These are phyloP conservation scores for Curvularia eragrostidis DNA, from an alignment of 2,329 filamentous ascomycete species.

Conservation along the genomic window DNA sequence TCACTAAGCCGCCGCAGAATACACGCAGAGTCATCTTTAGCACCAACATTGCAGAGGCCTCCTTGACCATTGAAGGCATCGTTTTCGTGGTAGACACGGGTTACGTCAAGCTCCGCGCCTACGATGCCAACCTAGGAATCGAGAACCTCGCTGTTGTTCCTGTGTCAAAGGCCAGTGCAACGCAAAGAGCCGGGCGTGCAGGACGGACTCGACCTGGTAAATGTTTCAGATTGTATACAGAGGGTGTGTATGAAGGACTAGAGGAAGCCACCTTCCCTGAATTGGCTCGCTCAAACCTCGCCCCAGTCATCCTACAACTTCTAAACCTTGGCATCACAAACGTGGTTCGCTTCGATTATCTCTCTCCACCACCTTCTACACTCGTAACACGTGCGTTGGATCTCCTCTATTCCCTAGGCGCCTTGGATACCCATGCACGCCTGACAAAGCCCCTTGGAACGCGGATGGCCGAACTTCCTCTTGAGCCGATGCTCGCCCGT, in stretches of 20 bases:
- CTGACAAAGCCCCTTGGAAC: conserved; percentile 86
- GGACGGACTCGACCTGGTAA: conserved; percentile 90
- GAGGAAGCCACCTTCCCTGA: conserved; percentile 81
- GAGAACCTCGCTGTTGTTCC: conserved; percentile 83
- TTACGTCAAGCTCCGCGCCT: conserved; percentile 88
- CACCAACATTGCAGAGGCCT: conserved; percentile 96
- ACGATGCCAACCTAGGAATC: conserved; percentile 83
- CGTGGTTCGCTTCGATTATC: conserved; percentile 85
- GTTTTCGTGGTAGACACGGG: conserved; percentile 90
- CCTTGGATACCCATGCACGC: conserved; percentile 87
- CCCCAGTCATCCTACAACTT: conserved; percentile 85
- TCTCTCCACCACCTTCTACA: conserved; percentile 84
- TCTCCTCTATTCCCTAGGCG: conserved; percentile 83
- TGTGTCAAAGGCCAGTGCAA: conserved; percentile 90
- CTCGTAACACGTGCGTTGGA: conserved; percentile 87
- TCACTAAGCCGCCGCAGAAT: conserved; percentile 80
- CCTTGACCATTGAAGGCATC: conserved; percentile 90
- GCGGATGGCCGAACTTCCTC: conserved; percentile 89
- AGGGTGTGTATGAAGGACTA: conserved; percentile 70
- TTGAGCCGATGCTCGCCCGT: conserved; percentile 96
- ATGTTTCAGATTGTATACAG: conserved; percentile 91
- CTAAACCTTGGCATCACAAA: conserved; percentile 97
- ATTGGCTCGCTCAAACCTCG: conserved; percentile 89
- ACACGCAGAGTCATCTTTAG: conserved; percentile 90
- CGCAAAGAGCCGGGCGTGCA: conserved; percentile 86